These are phyloP conservation scores for Tuber calosporum DNA, from an alignment of 495 filamentous ascomycete genomes.

Conservation along the genomic window DNA sequence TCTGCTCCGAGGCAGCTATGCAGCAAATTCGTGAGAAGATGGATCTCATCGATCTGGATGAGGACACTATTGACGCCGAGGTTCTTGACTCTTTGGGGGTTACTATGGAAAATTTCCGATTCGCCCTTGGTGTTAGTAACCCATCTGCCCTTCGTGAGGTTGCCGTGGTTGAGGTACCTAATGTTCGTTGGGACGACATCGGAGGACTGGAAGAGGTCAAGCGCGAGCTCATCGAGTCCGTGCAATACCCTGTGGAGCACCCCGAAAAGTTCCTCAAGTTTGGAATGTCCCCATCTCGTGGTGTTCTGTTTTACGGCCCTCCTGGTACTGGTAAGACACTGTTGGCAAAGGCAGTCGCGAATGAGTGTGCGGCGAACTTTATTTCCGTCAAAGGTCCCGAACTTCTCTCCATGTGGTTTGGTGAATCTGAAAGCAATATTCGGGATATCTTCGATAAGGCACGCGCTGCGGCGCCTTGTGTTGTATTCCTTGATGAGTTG, in stretches of 20 bases:
- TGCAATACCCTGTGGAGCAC: conserved; percentile 98
- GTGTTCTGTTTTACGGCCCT: conserved; percentile 97
- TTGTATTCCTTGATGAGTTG: conserved; percentile 97
- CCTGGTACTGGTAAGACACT: conserved; percentile 99
- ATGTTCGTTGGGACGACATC: conserved; percentile 99
- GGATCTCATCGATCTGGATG: conserved; percentile 97
- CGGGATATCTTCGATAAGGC: conserved; percentile 99
- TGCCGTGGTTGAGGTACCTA: conserved; percentile 97
- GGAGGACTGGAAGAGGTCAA: conserved; percentile 97
- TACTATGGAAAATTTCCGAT: conserved; percentile 99
- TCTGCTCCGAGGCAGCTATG: conserved; percentile 99
- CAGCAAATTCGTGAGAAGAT: conserved; percentile 99
- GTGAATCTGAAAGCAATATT: conserved; percentile 99
- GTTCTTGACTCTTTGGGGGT: conserved; percentile 96
- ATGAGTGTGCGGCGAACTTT: conserved; percentile 98
- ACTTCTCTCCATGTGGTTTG: conserved; percentile 99
- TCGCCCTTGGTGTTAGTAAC: conserved; percentile 94
- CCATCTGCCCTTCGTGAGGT: conserved; percentile 97
- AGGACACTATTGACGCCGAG: conserved; percentile 98
- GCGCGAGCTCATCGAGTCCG: conserved; percentile 97
- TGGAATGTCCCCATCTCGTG: conserved; percentile 91
- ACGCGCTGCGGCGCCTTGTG: conserved; percentile 92
- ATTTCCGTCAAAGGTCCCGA: conserved; percentile 98
- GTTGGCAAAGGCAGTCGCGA: conserved; percentile 97
- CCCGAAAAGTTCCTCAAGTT: conserved; percentile 99